Evolutionary conservation across 208 protist genomes (phyloP).

Genomic region (Herpetomonas muscarum): DNA sequence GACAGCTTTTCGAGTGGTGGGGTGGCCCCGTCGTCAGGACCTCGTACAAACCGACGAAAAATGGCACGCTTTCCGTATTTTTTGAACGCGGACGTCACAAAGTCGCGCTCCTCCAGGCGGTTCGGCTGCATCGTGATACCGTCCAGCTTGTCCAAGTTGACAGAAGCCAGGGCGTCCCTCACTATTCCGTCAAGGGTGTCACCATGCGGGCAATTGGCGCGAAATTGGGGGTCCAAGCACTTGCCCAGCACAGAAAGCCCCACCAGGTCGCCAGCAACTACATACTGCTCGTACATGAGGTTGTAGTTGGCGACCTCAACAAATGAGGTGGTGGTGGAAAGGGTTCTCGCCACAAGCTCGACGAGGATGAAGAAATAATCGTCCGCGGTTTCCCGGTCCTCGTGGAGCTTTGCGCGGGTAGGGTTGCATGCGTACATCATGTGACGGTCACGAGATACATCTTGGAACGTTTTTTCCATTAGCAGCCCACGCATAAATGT

Average conservation of each 20-base stretch:
- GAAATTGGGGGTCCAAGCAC: slow-evolving; percentile 85
- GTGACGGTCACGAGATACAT: slow-evolving; percentile 27
- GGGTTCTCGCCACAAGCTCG: slow-evolving; percentile 55
- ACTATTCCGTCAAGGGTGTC: slow-evolving; percentile 38
- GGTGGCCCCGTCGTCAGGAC: slow-evolving; percentile 81
- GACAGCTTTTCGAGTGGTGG: slow-evolving; percentile 66
- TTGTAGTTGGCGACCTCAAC: slow-evolving; percentile 84
- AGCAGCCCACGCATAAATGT: slow-evolving; percentile 74
- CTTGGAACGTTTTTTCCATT: slow-evolving; percentile 71
- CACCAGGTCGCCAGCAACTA: slow-evolving; percentile 75
- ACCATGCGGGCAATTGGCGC: slow-evolving; percentile 40
- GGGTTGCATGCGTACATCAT: slow-evolving; percentile 85
- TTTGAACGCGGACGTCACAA: slow-evolving; percentile 55
- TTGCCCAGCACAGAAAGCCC: slow-evolving; percentile 75
- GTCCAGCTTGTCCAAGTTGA: slow-evolving; percentile 53
- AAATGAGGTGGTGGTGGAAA: slow-evolving; percentile 75
- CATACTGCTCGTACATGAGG: slow-evolving; percentile 71
- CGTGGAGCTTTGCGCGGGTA: slow-evolving; percentile 46
- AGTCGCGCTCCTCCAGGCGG: slow-evolving; percentile 24
- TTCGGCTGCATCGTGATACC: slow-evolving; percentile 64
- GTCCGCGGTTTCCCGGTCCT: slow-evolving; percentile 42
- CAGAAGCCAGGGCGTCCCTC: slow-evolving; percentile 36
- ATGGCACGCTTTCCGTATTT: slow-evolving; percentile 59
- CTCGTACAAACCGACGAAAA: slow-evolving; percentile 76
- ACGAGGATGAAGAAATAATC: slow-evolving; percentile 73